These are phyloP conservation scores for Aureobasidium sp. DNA, from an alignment of 2,329 filamentous ascomycete species.

Conservation along the genomic window DNA sequence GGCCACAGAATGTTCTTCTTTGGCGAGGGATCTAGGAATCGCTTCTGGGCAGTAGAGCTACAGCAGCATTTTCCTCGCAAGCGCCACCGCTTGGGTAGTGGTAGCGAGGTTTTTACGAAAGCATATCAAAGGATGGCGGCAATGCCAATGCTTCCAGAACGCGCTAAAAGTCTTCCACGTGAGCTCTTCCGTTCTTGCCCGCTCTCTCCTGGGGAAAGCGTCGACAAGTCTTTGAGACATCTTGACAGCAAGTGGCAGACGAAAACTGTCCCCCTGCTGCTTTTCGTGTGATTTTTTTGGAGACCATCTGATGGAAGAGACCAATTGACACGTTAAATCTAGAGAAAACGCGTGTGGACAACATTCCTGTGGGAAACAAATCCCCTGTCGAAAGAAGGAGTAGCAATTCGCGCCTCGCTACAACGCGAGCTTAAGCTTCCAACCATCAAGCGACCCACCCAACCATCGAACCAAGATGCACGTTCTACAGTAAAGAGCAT, in stretches of 20 bases:
- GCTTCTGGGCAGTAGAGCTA: background rate
- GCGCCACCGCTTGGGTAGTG: background rate
- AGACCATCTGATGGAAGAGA: no score
- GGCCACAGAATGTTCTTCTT: background rate
- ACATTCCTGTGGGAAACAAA: no score
- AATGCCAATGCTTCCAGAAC: slow-evolving; percentile 8
- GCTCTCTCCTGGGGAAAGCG: background rate
- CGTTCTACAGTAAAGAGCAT: no score
- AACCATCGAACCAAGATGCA: no score
- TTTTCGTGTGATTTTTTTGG: no score
- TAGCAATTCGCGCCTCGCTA: no score
- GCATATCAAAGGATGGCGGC: background rate
- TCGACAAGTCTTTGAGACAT: background rate
- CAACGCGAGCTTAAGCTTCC: no score
- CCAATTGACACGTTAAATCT: no score
- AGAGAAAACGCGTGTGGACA: no score
- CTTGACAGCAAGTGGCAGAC: background rate
- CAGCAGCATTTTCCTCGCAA: background rate
- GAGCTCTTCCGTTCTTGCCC: background rate
- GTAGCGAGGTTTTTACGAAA: background rate
- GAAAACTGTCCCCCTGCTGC: no score
- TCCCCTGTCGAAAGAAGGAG: no score
- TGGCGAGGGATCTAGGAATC: background rate
- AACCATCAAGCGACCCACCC: no score
- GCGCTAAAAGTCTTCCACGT: background rate